These are phyloP conservation scores for Flaveria ramosissima DNA, from an alignment of 129 eudicot species.

Conservation along the genomic window DNA sequence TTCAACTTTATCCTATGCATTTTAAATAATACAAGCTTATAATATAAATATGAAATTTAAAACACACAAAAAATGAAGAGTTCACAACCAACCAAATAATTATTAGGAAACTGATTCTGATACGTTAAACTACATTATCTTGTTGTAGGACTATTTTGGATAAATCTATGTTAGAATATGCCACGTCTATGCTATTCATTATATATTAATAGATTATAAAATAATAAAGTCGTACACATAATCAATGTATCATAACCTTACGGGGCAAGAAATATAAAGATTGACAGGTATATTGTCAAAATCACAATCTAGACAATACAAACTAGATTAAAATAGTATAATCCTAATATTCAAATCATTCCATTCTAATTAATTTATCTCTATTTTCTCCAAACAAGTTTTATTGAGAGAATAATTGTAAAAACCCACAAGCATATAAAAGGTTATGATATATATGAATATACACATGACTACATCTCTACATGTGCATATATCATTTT, in stretches of 20 bases:
- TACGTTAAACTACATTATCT: conserved; percentile 1
- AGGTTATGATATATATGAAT: no score
- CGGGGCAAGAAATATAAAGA: conserved; percentile 24
- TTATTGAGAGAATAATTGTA: no score
- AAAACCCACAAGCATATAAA: no score
- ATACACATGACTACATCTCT: no score
- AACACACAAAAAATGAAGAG: no score
- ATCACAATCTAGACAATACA: background rate
- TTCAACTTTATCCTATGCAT: background rate
- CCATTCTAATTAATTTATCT: no score
- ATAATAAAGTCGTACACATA: background rate
- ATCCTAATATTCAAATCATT: no score
- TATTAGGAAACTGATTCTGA: background rate
- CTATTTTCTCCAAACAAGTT: no score
- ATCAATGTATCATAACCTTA: conserved; percentile 19
- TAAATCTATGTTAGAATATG: background rate
- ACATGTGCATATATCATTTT: no score
- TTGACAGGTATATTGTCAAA: conserved; percentile 2
- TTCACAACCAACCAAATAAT: background rate
- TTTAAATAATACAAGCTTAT: no score
- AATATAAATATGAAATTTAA: no score
- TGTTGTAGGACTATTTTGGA: background rate
- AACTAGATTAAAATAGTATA: no score
- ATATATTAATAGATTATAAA: background rate
- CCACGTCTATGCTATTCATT: background rate